Evolutionary conservation across 805 yeast genomes (phyloP).

Genomic region (Suhomyces vadensis): DNA sequence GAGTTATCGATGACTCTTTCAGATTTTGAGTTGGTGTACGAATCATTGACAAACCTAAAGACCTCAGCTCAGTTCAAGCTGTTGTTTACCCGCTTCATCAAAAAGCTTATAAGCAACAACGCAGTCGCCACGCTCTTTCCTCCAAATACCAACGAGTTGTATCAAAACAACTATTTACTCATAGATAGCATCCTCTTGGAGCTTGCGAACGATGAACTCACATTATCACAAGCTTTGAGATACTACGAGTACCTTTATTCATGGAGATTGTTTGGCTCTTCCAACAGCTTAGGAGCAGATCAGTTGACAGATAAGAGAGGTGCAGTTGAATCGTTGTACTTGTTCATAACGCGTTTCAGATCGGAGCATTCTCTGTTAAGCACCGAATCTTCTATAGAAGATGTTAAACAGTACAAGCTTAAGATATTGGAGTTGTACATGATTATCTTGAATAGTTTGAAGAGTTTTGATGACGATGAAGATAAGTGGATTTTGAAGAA

Average conservation of each 20-base stretch:
- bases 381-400: slow-evolving; percentile 17
- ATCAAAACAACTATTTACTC: slow-evolving; percentile 26
- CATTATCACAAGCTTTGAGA: slow-evolving; percentile 30
- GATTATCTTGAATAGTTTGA: slow-evolving; percentile 41
- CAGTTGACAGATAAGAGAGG: slow-evolving; percentile 43
- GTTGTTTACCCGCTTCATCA: slow-evolving; percentile 27
- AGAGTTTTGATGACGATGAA: slow-evolving; percentile 32
- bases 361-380: slow-evolving; percentile 20
- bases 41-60: slow-evolving; percentile 20
- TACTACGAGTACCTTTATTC: slow-evolving; percentile 41
- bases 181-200: slow-evolving; percentile 36
- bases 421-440: slow-evolving; percentile 43
- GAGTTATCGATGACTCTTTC: slow-evolving; percentile 25
- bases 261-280: slow-evolving; percentile 40
- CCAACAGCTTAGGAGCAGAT: slow-evolving; percentile 12
- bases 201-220: slow-evolving; percentile 32
- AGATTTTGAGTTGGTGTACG: slow-evolving; percentile 21
- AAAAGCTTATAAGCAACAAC: slow-evolving; percentile 25
- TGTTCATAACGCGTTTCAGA: slow-evolving; percentile 37
- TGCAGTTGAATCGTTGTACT: slow-evolving; percentile 40
- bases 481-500: slow-evolving; percentile 40
- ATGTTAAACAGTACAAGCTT: slow-evolving; percentile 34
- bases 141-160: slow-evolving; percentile 18
- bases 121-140: slow-evolving; percentile 26
- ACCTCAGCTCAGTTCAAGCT: slow-evolving; percentile 12